Conservation (phyloP, 352 stramenopile species). For the Globisporangium emineosum region DNA sequence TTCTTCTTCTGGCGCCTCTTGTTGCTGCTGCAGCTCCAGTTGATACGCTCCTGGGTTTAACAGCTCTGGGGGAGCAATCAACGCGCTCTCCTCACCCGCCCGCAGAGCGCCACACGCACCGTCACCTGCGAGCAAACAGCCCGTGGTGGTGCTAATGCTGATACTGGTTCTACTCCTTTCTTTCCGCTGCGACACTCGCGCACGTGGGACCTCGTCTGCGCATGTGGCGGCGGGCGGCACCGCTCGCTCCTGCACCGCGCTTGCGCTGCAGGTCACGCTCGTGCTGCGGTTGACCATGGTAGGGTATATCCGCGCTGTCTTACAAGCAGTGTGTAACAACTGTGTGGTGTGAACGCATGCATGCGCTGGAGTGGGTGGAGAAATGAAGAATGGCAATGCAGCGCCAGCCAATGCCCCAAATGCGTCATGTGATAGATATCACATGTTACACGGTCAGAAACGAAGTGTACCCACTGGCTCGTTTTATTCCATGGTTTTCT, state of each 20-base stretch:
- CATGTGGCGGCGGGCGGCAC: not conserved
- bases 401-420: too few species aligned
- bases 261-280: not conserved
- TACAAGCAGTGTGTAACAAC: too few species aligned
- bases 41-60: not conserved
- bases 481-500: too few species aligned
- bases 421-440: too few species aligned
- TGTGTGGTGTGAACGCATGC: too few species aligned
- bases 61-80: not conserved
- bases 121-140: not conserved
- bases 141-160: not conserved
- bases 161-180: not conserved
- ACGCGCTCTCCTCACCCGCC: not conserved
- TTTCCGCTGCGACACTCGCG: not conserved
- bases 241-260: not conserved
- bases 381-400: too few species aligned
- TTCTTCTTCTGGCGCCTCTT: not conserved
- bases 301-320: too few species aligned
- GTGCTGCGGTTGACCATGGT: not conserved
- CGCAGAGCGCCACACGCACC: not conserved
- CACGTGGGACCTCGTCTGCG: not conserved
- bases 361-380: too few species aligned
- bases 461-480: too few species aligned
- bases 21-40: too few species aligned
- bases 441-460: too few species aligned